Conservation (phyloP, 2,329 filamentous ascomycete species). For the Nigrospora sphaerica region DNA sequence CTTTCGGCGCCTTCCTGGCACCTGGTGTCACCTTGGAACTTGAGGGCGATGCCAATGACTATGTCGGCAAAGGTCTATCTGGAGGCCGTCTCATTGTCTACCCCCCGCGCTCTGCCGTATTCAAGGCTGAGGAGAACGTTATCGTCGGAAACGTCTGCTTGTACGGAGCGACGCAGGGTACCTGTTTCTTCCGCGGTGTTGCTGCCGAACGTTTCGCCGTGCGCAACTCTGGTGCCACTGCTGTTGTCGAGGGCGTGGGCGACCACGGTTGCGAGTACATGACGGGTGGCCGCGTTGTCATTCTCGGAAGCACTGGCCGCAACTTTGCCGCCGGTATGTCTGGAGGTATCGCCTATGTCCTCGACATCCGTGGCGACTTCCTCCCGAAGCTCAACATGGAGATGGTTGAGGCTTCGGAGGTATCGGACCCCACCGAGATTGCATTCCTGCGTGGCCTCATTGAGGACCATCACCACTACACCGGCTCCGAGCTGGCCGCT, state of each 20-base stretch:
- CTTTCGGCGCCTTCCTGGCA: constrained; percentile 89
- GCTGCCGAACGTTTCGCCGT: constrained; percentile 95
- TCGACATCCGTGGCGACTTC: constrained; percentile 87
- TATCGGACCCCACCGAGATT: constrained; percentile 83
- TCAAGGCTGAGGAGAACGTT: constrained; percentile 94
- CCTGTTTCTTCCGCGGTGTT: constrained; percentile 93
- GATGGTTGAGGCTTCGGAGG: constrained; percentile 84
- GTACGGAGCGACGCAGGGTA: constrained; percentile 86
- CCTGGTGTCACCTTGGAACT: constrained; percentile 91
- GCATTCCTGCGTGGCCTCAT: constrained; percentile 85
- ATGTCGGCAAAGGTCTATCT: constrained; percentile 91
- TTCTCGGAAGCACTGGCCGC: constrained; percentile 82
- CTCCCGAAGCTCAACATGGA: constrained; percentile 90
- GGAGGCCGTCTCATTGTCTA: constrained; percentile 91
- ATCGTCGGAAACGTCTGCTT: constrained; percentile 91
- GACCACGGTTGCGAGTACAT: constrained; percentile 99
- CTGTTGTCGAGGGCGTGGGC: constrained; percentile 93
- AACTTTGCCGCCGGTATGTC: constrained; percentile 99
- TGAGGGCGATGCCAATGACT: constrained; percentile 94
- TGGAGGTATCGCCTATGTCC: constrained; percentile 90
- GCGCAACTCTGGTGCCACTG: constrained; percentile 89
- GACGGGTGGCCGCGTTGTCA: constrained; percentile 86
- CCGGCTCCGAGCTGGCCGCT: constrained; percentile 87
- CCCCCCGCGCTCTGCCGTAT: constrained; percentile 81
- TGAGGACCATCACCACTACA: constrained; percentile 97